These are phyloP conservation scores for Lachnellula occidentalis DNA, from an alignment of 2,329 filamentous ascomycete genomes.

Conservation along the genomic window DNA sequence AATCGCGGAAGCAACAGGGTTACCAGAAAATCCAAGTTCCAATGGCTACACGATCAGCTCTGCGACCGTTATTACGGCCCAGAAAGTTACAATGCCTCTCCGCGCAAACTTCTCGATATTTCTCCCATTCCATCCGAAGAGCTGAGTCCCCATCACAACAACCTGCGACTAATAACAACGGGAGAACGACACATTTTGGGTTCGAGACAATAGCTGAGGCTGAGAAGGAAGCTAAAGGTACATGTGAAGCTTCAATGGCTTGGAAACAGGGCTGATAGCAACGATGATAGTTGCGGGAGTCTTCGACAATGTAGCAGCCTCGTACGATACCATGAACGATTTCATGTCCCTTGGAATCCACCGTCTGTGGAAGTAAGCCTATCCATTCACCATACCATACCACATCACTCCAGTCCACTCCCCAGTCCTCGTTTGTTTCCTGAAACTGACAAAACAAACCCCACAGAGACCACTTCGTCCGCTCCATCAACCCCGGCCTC, in stretches of 20 bases:
- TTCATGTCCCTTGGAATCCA: conserved; percentile 98
- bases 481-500: conserved; percentile 68
- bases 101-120: conserved; percentile 13
- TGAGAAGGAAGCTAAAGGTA: conserved; percentile 33
- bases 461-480: conserved; percentile 79
- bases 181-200: conserved; percentile 33
- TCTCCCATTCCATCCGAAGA: conserved; percentile 14
- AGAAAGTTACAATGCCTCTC: conserved; percentile 15
- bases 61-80: conserved; percentile 20
- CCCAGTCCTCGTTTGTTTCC: background rate
- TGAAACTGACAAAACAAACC: background rate
- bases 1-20: background rate
- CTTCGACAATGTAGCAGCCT: conserved; percentile 83
- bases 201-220: conserved; percentile 32
- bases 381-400: background rate
- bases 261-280: conserved; percentile 5
- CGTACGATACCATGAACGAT: conserved; percentile 98
- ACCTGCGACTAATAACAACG: conserved; percentile 20
- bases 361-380: conserved; percentile 77
- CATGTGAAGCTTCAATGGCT: background rate
- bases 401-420: background rate
- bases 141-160: conserved; percentile 13
- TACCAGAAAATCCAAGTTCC: background rate
- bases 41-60: conserved; percentile 21
- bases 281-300: conserved; percentile 52